Evolutionary conservation across 192 early-diverging fungal species (phyloP), one percentile per base, ranked within the genome.

Genomic region (Coemansia javaensis): DNA sequence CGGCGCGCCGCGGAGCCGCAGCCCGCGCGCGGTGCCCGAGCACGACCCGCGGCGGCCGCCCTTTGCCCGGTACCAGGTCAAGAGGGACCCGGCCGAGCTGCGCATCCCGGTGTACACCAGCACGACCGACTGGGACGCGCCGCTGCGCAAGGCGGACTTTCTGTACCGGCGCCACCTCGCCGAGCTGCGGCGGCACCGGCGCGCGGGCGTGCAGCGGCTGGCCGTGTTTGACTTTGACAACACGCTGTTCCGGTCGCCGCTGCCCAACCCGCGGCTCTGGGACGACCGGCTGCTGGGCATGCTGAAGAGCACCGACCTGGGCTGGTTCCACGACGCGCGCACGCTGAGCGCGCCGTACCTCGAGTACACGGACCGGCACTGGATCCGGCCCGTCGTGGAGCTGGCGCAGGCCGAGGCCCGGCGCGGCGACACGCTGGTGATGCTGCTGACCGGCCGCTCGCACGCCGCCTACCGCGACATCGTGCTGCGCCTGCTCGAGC

Each of bases 211-310:
- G 38, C 59, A 56, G 12, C 55, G 64, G 15, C 43, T 77, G 32
- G 39, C 59, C 3, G 68, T 84, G 16, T 81, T 84, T 50, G 82
- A 84, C 53, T 84, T 84, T 77, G 82, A 84, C 56, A 79, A 80
- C 50, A 84, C 82, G 11, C 59, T 84, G 39, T 84, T 81, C 57
- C 66, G 68, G 21, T 82, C 82, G 16, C 82, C 82, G 2, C 47
- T 68, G 20, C 80, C 82, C 7, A 84, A 81, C 42, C 77, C 77
- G 12, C 52, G 62, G 9, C 72, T 84, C 27, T 84, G 82, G 82
- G 79, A 80, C 37, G 49, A 43, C 3, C 60, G 56, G 14, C 72
- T 81, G 7, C 59, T 73, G 21, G 80, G 82, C 2, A 70, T 73
- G 54, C 47, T 84, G 32, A 75, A 56, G 20, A 73, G 71, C 49